These are phyloP conservation scores for Russula olivacea DNA, from an alignment of 768 basidiomycete genomes.

Conservation along the genomic window DNA sequence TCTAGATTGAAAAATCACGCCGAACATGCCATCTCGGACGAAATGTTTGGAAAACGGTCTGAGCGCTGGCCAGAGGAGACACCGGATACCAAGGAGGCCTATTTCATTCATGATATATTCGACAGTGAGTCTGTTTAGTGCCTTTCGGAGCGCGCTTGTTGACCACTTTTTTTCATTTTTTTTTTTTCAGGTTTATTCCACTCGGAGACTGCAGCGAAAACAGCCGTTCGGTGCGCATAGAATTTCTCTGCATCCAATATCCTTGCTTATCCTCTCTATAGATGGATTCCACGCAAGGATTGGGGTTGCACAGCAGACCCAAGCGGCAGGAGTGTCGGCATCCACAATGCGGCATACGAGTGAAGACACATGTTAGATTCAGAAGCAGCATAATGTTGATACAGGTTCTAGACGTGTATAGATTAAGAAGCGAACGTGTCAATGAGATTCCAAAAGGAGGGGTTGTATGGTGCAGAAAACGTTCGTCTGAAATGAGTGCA, in stretches of 20 bases:
- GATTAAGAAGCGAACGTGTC: constrained; percentile 28
- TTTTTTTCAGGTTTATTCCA: constrained; percentile 65
- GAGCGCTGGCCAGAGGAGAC: constrained; percentile 74
- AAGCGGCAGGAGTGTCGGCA: constrained; percentile 90
- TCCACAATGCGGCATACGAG: constrained; percentile 87
- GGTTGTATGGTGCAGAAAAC: constrained; percentile 21
- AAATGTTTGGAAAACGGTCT: constrained; percentile 61
- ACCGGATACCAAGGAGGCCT: constrained; percentile 96
- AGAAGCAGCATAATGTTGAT: constrained; percentile 31
- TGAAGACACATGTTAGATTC: constrained; percentile 17
- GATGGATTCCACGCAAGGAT: constrained; percentile 92
- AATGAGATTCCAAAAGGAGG: constrained; percentile 24
- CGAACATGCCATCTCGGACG: constrained; percentile 68
- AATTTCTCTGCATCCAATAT: neutral
- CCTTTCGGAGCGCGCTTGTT: neutral
- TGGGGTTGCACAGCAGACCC: constrained; percentile 97
- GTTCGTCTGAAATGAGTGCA: constrained; percentile 23
- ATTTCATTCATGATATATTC: constrained; percentile 87
- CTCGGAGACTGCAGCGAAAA: constrained; percentile 74
- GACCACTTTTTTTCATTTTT: neutral
- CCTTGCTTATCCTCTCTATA: constrained; percentile 28
- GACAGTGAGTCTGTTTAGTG: constrained; percentile 46
- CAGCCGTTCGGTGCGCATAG: constrained; percentile 74
- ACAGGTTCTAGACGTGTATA: constrained; percentile 31
- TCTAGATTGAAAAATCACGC: constrained; percentile 86